Conservation (phyloP, 202 grass and related monocot species). For the Cymbopogon flexuosus region DNA sequence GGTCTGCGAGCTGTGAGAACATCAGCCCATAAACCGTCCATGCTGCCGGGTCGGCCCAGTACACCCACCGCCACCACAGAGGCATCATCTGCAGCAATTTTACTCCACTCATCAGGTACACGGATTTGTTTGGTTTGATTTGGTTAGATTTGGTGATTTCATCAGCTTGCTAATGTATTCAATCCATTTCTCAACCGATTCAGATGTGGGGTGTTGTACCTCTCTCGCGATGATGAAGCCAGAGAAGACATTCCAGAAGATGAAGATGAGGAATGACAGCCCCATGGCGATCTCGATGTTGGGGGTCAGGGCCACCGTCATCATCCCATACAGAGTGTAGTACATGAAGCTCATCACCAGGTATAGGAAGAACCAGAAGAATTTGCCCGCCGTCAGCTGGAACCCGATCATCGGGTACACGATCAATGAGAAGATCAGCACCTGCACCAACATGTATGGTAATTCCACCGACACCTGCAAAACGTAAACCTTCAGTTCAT, state of each 20-base stretch:
- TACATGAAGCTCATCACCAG: conserved; percentile 80
- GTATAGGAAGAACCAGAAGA: conserved; percentile 78
- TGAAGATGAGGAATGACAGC: conserved; percentile 76
- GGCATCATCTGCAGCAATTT: conserved; percentile 77
- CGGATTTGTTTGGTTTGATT: background rate
- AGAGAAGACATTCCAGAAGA: conserved; percentile 86
- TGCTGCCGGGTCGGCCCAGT: conserved; percentile 81
- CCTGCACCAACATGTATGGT: conserved; percentile 77
- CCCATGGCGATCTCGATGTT: conserved; percentile 84
- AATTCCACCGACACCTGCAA: conserved; percentile 69
- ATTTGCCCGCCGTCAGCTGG: conserved; percentile 51
- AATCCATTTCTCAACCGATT: background rate
- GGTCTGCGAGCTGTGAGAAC: conserved; percentile 74
- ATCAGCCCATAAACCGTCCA: conserved; percentile 93
- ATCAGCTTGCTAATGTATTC: background rate
- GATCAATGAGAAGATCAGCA: conserved; percentile 62
- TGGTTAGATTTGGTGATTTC: background rate
- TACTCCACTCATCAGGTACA: background rate
- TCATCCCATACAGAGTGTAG: conserved; percentile 82
- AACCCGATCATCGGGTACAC: conserved; percentile 89
- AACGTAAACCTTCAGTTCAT: background rate
- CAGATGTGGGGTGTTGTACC: conserved; percentile 35
- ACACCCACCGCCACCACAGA: conserved; percentile 91
- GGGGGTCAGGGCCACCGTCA: conserved; percentile 83
- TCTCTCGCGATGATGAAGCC: conserved; percentile 77